Percentiles rank a stretch among this genome's conserved stretches.
Evolutionary conservation across 2,329 filamentous ascomycete genomes (phyloP).

Genomic region (Didymella lethalis): DNA sequence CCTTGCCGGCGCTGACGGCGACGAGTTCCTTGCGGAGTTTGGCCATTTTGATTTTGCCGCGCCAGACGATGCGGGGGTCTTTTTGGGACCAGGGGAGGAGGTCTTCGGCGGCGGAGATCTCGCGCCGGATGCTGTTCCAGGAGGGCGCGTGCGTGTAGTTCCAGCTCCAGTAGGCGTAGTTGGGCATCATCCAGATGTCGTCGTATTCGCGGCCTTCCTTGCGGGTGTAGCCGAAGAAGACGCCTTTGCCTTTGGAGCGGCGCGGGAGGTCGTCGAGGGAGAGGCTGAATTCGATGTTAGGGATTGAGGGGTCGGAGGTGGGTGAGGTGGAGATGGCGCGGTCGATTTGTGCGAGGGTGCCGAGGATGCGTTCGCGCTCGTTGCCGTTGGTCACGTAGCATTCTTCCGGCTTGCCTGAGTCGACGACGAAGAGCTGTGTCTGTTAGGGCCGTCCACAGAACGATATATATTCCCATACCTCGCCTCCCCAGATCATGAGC

Average conservation of each 20-base stretch:
- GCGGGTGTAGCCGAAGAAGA: slow-evolving; percentile 44
- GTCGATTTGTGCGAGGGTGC: slow-evolving; percentile 46
- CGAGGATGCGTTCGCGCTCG: slow-evolving; percentile 46
- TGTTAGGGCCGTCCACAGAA: slow-evolving; percentile 15
- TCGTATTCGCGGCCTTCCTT: slow-evolving; percentile 39
- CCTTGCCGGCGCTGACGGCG: slow-evolving; percentile 38
- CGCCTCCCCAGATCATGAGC: slow-evolving; percentile 41
- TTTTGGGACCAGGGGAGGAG: slow-evolving; percentile 41
- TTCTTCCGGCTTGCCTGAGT: slow-evolving; percentile 41
- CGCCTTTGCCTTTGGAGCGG: slow-evolving; percentile 37
- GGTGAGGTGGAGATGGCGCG: slow-evolving; percentile 41
- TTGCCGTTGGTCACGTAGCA: slow-evolving; percentile 47
- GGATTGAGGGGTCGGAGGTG: slow-evolving; percentile 37
- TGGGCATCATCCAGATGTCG: slow-evolving; percentile 48
- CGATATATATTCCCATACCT: slow-evolving; percentile 29
- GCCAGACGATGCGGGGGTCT: slow-evolving; percentile 43
- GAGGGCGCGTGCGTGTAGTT: slow-evolving; percentile 47
- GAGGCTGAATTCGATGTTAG: slow-evolving; percentile 45
- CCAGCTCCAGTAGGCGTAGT: slow-evolving; percentile 49
- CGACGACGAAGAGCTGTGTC: slow-evolving; percentile 41
- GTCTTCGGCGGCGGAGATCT: slow-evolving; percentile 36
- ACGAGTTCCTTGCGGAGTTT: slow-evolving; percentile 41
- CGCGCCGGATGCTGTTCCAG: slow-evolving; percentile 45
- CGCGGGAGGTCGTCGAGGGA: slow-evolving; percentile 45
- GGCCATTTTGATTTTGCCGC: slow-evolving; percentile 47